Evolutionary conservation across 805 yeast genomes (phyloP), one percentile per base, ranked within the genome.

Genomic region (Millerozyma miso): DNA sequence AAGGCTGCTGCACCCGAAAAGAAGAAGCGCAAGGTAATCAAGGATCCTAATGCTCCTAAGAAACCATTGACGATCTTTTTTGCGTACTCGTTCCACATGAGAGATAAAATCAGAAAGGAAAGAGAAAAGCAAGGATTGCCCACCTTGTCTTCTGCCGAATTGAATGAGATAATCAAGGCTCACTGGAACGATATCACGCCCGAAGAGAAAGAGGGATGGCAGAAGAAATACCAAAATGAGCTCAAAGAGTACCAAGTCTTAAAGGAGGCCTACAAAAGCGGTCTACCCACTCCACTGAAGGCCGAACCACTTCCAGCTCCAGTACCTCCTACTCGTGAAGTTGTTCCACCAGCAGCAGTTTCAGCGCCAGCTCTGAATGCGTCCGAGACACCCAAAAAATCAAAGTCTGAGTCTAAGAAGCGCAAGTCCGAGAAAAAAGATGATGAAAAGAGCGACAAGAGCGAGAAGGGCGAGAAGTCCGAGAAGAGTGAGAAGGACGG

Each of bases 1-100:
- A 32, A 32, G 17, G 45, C 47, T 13, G 48, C 40, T 6, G 46
- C 55, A 40, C 35, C 41, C 36, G 73, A 72, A 61, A 64, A 62
- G 44, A 83, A 79, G 65, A 79, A 77, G 55, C 71, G 67, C 55
- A 74, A 71, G 54, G 69, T 60, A 32, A 73, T 66, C 41, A 72
- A 66, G 53, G 98, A 91, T 65, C 97, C 97, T 40, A 83, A 86
- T 56, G 97, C 96, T 36, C 99, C 99, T 46, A 88, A 87, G 74
- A 89, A 89, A 58, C 98, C 99, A 13, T 72, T 88, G 57, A 89
- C 97, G 17, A 85, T 87, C 36, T 90, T 81, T 69, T 86, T 91
- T 63, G 73, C 74, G 34, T 91, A 81, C 65, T 81, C 88, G 41
- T 82, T 85, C 50, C 81, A 79, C 51, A 77, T 81, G 50, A 81